phyloP scores from a whole-genome alignment of 257 asterid species.

The Leptodermis oblonga region DNA sequence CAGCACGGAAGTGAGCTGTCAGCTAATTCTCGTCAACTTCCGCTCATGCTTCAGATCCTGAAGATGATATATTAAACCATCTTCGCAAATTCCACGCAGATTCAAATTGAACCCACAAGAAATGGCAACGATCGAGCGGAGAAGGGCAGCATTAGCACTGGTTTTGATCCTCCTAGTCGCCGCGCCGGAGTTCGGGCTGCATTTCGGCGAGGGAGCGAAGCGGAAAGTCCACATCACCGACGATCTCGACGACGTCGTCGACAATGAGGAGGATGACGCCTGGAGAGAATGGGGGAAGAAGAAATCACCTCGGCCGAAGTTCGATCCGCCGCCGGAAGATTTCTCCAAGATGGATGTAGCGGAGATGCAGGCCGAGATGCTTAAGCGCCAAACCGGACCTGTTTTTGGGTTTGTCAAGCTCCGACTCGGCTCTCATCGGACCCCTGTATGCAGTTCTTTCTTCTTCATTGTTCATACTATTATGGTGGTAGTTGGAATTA shows the following conservation, averaged over 20 bases:
- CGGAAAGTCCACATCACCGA: constrained; percentile 73
- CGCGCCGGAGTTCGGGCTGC: not conserved
- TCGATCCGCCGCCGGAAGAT: constrained; percentile 76
- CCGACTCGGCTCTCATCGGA: constrained; percentile 63
- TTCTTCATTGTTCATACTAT: no score
- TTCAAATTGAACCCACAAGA: not conserved
- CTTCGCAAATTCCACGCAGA: not conserved
- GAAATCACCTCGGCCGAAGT: constrained; percentile 35
- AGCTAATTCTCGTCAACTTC: not conserved
- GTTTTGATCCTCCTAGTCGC: constrained; percentile 15
- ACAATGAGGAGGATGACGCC: constrained; percentile 77
- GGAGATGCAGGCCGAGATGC: constrained; percentile 62
- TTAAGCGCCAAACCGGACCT: constrained; percentile 72
- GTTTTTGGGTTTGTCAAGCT: constrained; percentile 90
- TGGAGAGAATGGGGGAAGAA: constrained; percentile 87
- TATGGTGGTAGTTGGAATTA: not conserved
- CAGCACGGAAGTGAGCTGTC: not conserved
- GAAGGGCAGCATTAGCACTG: constrained; percentile 5
- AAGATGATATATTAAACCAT: not conserved
- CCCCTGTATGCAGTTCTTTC: constrained; percentile 36
- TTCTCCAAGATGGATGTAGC: constrained; percentile 39
- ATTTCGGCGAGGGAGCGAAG: constrained; percentile 25
- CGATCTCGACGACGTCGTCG: constrained; percentile 79
- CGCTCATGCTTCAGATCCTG: not conserved
- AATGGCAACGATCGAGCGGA: not conserved